Evolutionary conservation across 768 basidiomycete species (phyloP).

Genomic region (Tylopilus sp.): DNA sequence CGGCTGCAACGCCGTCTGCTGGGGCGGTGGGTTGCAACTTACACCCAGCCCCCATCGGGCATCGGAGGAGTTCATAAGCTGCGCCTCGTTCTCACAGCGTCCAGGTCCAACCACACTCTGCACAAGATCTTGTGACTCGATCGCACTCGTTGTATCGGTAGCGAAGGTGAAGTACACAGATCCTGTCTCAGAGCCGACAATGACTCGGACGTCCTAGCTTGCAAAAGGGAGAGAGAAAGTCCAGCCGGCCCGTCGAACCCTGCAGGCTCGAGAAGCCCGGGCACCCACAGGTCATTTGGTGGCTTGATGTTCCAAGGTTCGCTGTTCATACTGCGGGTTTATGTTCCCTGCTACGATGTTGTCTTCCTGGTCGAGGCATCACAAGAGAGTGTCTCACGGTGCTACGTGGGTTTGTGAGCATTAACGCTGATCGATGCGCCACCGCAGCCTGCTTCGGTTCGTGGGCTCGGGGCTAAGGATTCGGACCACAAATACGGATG

Average conservation of each 20-base stretch:
- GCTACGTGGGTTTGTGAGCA: conserved; percentile 7
- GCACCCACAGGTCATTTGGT: conserved; percentile 25
- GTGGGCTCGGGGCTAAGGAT: neutral
- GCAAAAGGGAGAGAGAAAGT: neutral
- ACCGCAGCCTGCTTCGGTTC: conserved; percentile 14
- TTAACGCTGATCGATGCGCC: conserved; percentile 20
- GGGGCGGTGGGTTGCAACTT: conserved; percentile 8
- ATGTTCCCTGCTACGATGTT: neutral
- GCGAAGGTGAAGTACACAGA: conserved; percentile 10
- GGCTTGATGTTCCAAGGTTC: conserved; percentile 25
- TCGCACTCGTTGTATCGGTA: conserved; percentile 1
- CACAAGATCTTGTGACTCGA: conserved; percentile 1
- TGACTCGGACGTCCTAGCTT: no score
- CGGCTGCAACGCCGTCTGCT: conserved; percentile 8
- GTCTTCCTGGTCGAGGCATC: neutral
- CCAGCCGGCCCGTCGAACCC: neutral
- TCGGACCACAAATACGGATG: neutral
- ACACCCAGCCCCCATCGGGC: conserved; percentile 7
- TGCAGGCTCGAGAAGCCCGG: conserved; percentile 6
- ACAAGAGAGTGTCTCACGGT: conserved; percentile 9
- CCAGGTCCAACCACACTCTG: neutral
- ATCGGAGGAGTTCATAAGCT: conserved; percentile 2
- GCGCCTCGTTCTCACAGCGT: conserved; percentile 14
- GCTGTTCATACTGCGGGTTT: conserved; percentile 6
- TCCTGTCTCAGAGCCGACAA: no score